Conservation (phyloP, 2,329 filamentous ascomycete genomes). For the Penicillium sp. region DNA sequence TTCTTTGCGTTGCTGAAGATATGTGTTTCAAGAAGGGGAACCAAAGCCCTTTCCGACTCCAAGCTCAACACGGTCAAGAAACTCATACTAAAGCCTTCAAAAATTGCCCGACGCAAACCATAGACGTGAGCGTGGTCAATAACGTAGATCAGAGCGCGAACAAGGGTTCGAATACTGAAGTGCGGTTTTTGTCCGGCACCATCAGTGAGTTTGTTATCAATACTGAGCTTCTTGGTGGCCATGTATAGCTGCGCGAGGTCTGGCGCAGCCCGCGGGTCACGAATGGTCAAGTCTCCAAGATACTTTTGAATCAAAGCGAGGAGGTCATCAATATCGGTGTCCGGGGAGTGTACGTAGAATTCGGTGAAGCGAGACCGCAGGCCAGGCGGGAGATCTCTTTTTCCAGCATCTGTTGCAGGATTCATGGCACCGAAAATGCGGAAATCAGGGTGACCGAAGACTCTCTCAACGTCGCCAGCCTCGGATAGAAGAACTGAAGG, state of each 20-base stretch:
- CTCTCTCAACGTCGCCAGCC: constrained; percentile 86
- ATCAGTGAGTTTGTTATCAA: constrained; percentile 83
- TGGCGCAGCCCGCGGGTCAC: constrained; percentile 70
- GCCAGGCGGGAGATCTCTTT: constrained; percentile 86
- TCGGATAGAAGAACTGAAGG: constrained; percentile 90
- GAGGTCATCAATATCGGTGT: constrained; percentile 81
- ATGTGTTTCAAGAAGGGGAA: constrained; percentile 77
- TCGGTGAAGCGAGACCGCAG: constrained; percentile 93
- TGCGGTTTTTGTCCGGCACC: constrained; percentile 94
- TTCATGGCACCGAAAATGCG: constrained; percentile 99
- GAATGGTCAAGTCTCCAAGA: constrained; percentile 68
- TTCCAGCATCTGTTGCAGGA: constrained; percentile 94
- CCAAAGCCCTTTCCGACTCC: constrained; percentile 74
- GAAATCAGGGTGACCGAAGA: constrained; percentile 87
- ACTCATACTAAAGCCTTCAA: constrained; percentile 97
- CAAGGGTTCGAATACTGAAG: constrained; percentile 92
- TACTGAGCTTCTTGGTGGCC: constrained; percentile 77
- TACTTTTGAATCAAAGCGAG: constrained; percentile 87
- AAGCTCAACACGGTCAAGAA: constrained; percentile 86
- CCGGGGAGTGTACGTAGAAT: constrained; percentile 88
- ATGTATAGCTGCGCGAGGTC: constrained; percentile 87
- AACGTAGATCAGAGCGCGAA: constrained; percentile 84
- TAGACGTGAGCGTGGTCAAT: constrained; percentile 80
- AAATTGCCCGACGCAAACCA: constrained; percentile 79
- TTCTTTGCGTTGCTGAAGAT: constrained; percentile 71